Evolutionary conservation across 768 basidiomycete genomes (phyloP).

Genomic region (Psilocybe azurescens): DNA sequence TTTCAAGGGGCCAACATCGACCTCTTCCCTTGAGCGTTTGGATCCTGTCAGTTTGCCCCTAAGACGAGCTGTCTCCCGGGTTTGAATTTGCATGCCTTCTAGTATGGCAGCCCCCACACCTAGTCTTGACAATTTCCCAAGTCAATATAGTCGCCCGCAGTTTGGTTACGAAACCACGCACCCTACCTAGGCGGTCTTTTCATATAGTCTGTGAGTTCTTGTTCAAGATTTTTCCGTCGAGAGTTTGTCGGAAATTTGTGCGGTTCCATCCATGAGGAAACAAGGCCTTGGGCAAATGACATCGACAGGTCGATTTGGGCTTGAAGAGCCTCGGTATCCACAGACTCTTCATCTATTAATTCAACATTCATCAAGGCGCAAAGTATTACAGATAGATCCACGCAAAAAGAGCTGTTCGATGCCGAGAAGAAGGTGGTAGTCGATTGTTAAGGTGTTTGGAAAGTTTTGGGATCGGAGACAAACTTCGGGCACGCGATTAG

Average conservation of each 20-base stretch:
- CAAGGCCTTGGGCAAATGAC: conserved; percentile 75
- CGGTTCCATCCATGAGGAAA: conserved; percentile 79
- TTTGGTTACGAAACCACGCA: conserved; percentile 12
- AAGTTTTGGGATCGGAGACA: conserved; percentile 12
- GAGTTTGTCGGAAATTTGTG: conserved; percentile 43
- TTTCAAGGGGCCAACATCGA: conserved; percentile 29
- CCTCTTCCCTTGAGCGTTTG: conserved; percentile 53
- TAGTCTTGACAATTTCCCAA: conserved; percentile 48
- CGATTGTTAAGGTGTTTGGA: conserved; percentile 5
- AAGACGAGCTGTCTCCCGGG: conserved; percentile 64
- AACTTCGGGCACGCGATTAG: conserved; percentile 1
- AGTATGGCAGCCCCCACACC: conserved; percentile 77
- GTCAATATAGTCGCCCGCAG: conserved; percentile 13
- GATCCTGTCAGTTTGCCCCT: conserved; percentile 62
- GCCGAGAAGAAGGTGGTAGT: neutral
- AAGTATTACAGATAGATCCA: neutral
- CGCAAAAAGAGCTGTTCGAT: neutral
- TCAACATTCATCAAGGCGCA: conserved; percentile 26
- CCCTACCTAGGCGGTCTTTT: conserved; percentile 73
- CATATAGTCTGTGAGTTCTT: conserved; percentile 70
- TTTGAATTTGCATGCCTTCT: conserved; percentile 42
- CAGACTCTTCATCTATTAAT: conserved; percentile 52
- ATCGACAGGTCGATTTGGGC: conserved; percentile 85
- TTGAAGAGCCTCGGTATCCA: conserved; percentile 73
- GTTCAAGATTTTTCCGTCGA: conserved; percentile 43